A percentile compares a stretch with the other conserved stretches of the same genome.
Conservation (phyloP, 768 basidiomycete species). For the Suillus tomentosus region DNA sequence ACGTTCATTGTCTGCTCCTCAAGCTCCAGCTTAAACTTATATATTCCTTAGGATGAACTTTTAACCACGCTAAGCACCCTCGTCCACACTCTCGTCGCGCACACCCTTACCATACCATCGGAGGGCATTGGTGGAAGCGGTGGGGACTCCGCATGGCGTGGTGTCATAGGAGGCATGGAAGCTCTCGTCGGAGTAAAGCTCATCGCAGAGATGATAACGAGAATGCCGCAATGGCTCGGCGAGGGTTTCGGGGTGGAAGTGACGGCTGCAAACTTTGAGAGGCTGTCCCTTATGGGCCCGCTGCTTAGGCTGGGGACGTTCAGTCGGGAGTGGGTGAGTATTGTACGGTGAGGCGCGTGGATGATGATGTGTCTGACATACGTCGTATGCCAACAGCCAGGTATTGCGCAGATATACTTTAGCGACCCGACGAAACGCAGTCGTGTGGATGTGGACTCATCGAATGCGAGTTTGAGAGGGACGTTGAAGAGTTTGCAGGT, state of each 20-base stretch:
- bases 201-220: conserved; percentile 80
- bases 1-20: no score
- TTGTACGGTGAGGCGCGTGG: not conserved
- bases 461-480: conserved; percentile 82
- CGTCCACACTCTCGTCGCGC: conserved; percentile 60
- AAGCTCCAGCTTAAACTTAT: not conserved
- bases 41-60: conserved; percentile 55
- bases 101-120: conserved; percentile 60
- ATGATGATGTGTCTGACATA: not conserved
- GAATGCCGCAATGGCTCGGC: conserved; percentile 76
- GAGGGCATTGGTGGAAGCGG: conserved; percentile 67
- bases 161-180: conserved; percentile 78
- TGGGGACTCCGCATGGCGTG: conserved; percentile 83
- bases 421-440: conserved; percentile 79
- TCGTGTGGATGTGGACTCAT: conserved; percentile 75
- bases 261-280: conserved; percentile 64
- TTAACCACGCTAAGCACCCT: conserved; percentile 80
- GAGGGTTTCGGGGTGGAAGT: conserved; percentile 61
- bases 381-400: conserved; percentile 51
- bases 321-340: conserved; percentile 82
- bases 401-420: conserved; percentile 79
- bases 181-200: conserved; percentile 79
- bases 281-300: conserved; percentile 75
- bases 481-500: conserved; percentile 87
- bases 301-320: conserved; percentile 84